Evolutionary conservation across 2,329 filamentous ascomycete species (phyloP).

Genomic region (Xylaria digitata): DNA sequence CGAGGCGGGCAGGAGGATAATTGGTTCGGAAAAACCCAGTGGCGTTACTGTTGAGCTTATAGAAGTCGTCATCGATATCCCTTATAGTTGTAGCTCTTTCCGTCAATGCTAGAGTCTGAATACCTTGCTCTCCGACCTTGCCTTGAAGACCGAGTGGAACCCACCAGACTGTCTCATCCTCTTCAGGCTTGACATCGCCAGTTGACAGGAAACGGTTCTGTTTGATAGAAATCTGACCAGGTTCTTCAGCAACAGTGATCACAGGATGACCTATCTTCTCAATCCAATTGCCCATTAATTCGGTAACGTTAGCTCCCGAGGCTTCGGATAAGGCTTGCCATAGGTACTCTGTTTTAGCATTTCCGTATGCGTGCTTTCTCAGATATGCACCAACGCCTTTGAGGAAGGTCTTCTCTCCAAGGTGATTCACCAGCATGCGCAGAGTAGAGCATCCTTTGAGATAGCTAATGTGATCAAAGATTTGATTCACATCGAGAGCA

Average conservation of each 20-base stretch:
- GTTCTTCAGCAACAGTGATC: slow-evolving; percentile 84
- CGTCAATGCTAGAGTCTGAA: slow-evolving; percentile 75
- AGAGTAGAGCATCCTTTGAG: slow-evolving; percentile 96
- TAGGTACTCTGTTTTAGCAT: slow-evolving; percentile 90
- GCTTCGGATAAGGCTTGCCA: slow-evolving; percentile 90
- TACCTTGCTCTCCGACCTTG: slow-evolving; percentile 71
- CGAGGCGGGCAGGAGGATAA: slow-evolving; percentile 85
- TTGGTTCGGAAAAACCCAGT: slow-evolving; percentile 93
- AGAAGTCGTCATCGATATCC: slow-evolving; percentile 82
- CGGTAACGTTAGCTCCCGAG: slow-evolving; percentile 85
- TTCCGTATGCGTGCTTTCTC: slow-evolving; percentile 85
- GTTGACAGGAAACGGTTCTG: slow-evolving; percentile 92
- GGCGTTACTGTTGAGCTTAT: slow-evolving; percentile 91
- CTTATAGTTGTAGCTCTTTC: slow-evolving; percentile 81
- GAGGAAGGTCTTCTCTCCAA: slow-evolving; percentile 88
- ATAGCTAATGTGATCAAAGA: slow-evolving; percentile 97
- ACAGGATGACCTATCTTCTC: slow-evolving; percentile 95
- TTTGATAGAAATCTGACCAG: slow-evolving; percentile 81
- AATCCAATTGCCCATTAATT: slow-evolving; percentile 95
- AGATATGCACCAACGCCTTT: slow-evolving; percentile 91
- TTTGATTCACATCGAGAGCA: slow-evolving; percentile 95
- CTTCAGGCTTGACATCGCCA: slow-evolving; percentile 89
- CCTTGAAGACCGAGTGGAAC: slow-evolving; percentile 88
- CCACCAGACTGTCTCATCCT: slow-evolving; percentile 96
- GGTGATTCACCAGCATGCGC: slow-evolving; percentile 92